Evolutionary conservation across 2,329 filamentous ascomycete genomes (phyloP), one percentile per base, ranked within the genome.

Genomic region (Epichloe aotearoae): DNA sequence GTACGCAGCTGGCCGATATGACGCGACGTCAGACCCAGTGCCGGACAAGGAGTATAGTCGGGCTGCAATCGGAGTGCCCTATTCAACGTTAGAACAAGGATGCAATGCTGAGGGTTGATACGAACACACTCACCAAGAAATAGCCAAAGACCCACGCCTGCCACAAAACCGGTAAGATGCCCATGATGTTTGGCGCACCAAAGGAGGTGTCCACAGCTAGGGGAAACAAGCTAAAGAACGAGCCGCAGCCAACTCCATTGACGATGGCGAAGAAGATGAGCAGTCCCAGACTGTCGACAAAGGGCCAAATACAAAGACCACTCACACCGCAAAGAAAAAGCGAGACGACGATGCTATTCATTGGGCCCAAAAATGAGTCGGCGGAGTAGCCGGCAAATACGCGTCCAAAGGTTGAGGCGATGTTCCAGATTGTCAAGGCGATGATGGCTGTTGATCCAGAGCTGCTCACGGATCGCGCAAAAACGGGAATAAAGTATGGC

Each of bases 141-240:
- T 59, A 62, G 0, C 61, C 61, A 41, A 60, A 61, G 11, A 62
- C 57, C 60, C 61, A 62, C 1, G 56, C 53, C 14, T 56, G 55
- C 61, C 61, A 62, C 33, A 62, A 49, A 5, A 62, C 55, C 2
- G 61, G 61, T 3, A 62, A 51, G 5, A 62, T 58, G 6, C 55
- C 57, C 50, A 62, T 53, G 3, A 54, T 57, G 34, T 62, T 62
- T 14, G 55, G 45, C 1, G 50, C 39, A 1, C 61, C 61, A 33
- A 62, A 62, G 0, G 56, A 52, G 11, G 54, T 50, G 8, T 56
- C 56, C 2, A 61, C 49, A 14, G 55, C 56, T 1, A 57, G 53
- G 53, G 61, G 59, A 8, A 61, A 61, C 3, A 62, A 49, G 39
- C 60, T 61, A 50, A 62, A 62, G 44, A 62, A 62, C 1, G 61